Conservation (phyloP, 1,284 basidiomycete genomes). For the Athelia sp. region DNA sequence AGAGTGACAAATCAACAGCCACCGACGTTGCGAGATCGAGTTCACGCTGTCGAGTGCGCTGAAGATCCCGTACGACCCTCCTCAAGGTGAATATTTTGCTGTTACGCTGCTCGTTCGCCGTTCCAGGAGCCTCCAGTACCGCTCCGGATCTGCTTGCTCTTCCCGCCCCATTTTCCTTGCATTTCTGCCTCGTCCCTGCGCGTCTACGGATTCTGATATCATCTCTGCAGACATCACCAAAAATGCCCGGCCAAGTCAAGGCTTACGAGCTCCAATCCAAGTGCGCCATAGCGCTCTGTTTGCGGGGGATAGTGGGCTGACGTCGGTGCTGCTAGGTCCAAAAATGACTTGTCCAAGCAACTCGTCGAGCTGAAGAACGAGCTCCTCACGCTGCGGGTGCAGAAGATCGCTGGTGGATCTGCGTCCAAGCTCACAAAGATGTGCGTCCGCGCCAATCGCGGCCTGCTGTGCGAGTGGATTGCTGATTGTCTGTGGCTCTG, state of each 20-base stretch:
- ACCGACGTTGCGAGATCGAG: no score
- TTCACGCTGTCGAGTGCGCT: no score
- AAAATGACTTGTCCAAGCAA: conserved; percentile 96
- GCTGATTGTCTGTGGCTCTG: conserved; percentile 7
- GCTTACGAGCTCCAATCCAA: conserved; percentile 98
- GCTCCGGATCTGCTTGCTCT: not conserved
- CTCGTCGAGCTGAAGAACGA: conserved; percentile 94
- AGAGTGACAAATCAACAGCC: no score
- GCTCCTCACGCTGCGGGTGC: conserved; percentile 90
- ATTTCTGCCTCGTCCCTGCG: not conserved
- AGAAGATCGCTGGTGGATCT: conserved; percentile 97
- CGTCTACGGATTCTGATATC: not conserved
- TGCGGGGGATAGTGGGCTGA: conserved; percentile 3
- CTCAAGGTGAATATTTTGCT: not conserved
- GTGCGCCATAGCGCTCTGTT: conserved; percentile 43
- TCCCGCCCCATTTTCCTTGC: not conserved
- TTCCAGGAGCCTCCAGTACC: not conserved
- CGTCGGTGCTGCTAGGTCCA: conserved; percentile 62
- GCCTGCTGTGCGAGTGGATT: not conserved
- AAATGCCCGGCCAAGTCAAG: conserved; percentile 88
- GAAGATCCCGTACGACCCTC: not conserved
- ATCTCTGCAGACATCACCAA: conserved; percentile 25
- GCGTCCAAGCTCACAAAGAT: conserved; percentile 97
- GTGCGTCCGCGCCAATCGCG: conserved; percentile 45
- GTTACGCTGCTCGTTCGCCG: not conserved